These are phyloP conservation scores for Cubamyces sp. DNA, from an alignment of 768 basidiomycete genomes.

Conservation along the genomic window DNA sequence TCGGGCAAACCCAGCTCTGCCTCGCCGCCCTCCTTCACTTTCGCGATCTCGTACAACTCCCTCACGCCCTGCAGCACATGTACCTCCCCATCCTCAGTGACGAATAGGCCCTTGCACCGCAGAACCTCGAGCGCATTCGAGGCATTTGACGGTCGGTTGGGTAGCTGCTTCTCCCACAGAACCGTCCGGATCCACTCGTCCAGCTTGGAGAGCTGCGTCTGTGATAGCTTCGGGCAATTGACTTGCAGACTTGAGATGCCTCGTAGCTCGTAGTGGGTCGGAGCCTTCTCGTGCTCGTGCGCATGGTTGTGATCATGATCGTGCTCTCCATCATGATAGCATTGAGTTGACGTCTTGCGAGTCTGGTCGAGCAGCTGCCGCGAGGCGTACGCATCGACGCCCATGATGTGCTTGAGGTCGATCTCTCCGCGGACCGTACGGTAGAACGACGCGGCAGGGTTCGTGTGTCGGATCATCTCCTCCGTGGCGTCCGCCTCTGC, in stretches of 20 bases:
- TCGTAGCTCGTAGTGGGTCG: slow-evolving; percentile 67
- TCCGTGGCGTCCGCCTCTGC: slow-evolving; percentile 54
- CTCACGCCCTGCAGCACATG: slow-evolving; percentile 91
- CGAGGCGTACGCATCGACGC: slow-evolving; percentile 75
- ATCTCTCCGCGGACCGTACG: slow-evolving; percentile 72
- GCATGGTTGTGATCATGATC: slow-evolving; percentile 40
- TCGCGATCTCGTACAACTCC: slow-evolving; percentile 80
- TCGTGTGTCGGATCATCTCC: slow-evolving; percentile 68
- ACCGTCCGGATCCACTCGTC: slow-evolving; percentile 82
- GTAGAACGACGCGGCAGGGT: slow-evolving; percentile 78
- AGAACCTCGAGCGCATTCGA: slow-evolving; percentile 58
- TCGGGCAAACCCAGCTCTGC: slow-evolving; percentile 53
- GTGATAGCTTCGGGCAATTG: slow-evolving; percentile 60
- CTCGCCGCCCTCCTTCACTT: slow-evolving; percentile 41
- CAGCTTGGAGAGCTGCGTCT: slow-evolving; percentile 51
- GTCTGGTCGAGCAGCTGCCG: slow-evolving; percentile 38
- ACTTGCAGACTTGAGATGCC: slow-evolving; percentile 87
- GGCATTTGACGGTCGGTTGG: slow-evolving; percentile 31
- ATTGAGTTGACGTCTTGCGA: neutral
- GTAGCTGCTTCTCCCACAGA: slow-evolving; percentile 77
- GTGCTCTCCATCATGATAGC: slow-evolving; percentile 36
- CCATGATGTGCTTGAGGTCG: slow-evolving; percentile 77
- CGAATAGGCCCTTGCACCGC: slow-evolving; percentile 87
- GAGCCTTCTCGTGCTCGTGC: slow-evolving; percentile 32
- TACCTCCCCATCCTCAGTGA: slow-evolving; percentile 53